Percentiles rank a stretch among this genome's conserved stretches.
Conservation (phyloP, 768 basidiomycete genomes). For the Boletus barrowsii region DNA sequence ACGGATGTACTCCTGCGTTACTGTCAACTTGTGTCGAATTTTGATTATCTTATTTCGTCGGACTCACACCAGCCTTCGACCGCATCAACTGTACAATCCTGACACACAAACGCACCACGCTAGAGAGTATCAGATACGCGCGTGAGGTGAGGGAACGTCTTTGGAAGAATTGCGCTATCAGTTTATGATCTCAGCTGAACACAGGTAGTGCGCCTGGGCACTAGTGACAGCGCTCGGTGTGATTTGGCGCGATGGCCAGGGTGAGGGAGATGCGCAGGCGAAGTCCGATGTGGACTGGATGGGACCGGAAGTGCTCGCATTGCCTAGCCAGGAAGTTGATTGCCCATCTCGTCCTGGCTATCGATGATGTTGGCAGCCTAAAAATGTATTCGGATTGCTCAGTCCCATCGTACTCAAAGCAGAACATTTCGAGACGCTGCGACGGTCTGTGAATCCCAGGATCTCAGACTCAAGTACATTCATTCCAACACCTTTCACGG, state of each 20-base stretch:
- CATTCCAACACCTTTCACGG: background rate
- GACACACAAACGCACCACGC: slow-evolving; percentile 55
- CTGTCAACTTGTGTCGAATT: slow-evolving; percentile 9
- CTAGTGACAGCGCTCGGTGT: slow-evolving; percentile 55
- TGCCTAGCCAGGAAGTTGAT: slow-evolving; percentile 45
- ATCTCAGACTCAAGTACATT: slow-evolving; percentile 38
- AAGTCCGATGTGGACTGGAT: slow-evolving; percentile 33
- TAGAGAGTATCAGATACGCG: slow-evolving; percentile 52
- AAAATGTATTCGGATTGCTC: slow-evolving; percentile 67
- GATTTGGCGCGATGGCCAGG: slow-evolving; percentile 22
- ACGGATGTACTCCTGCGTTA: slow-evolving; percentile 20
- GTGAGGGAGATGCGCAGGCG: slow-evolving; percentile 24
- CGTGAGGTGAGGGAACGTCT: slow-evolving; percentile 39
- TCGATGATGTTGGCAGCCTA: slow-evolving; percentile 20
- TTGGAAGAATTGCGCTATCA: slow-evolving; percentile 44
- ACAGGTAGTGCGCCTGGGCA: slow-evolving; percentile 57
- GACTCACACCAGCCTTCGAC: background rate
- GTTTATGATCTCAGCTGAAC: slow-evolving; percentile 47
- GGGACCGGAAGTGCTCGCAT: slow-evolving; percentile 38
- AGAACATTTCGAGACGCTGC: slow-evolving; percentile 60
- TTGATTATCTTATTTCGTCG: slow-evolving; percentile 6
- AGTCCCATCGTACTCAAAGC: slow-evolving; percentile 65
- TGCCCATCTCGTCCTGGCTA: background rate
- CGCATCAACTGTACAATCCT: slow-evolving; percentile 34
- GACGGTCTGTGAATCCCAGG: slow-evolving; percentile 56